Evolutionary conservation across 1,139 yeast species (phyloP), one percentile per base, ranked within the genome.

Genomic region (Schwanniomyces etchellsii): DNA sequence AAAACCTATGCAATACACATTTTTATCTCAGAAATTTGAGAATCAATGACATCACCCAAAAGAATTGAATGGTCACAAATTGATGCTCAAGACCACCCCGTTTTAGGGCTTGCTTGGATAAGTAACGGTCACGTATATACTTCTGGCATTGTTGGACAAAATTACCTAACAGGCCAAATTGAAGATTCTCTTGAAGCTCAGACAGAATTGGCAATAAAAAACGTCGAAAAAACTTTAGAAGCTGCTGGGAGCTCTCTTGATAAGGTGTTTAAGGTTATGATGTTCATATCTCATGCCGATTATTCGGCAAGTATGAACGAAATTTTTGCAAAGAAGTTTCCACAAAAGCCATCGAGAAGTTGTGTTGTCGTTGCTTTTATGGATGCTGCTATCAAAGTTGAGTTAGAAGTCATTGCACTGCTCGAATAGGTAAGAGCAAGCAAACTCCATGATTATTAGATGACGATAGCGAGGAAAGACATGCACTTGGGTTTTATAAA

Each of bases 281-380:
- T 73, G 43, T 73, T 73, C 50, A 61, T 75, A 32, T 56, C 64
- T 25, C 64, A 70, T 43, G 61, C 65, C 30, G 56, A 55, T 27
- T 66, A 71, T 47, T 62, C 70, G 23, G 50, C 63, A 14, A 55
- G 48, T 20, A 62, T 75, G 45, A 74, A 73, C 48, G 51, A 58
- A 33, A 62, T 74, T 24, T 74, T 74, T 47, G 63, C 57, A 15
- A 55, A 62, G 40, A 57, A 65, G 46, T 70, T 74, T 48, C 54
- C 60, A 3, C 60, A 61, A 31, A 61, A 62, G 45, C 81, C 81
- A n/a, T 72, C 75, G 17, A 60, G 81, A 52, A 64, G 74, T 31
- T 73, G 79, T 46, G 66, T 74, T 17, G 60, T 71, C 38, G 64
- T 43, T 16, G 55, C 53, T 3, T 60, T 60, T 38, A 60, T 58